phyloP scores from a whole-genome alignment of 2,329 filamentous ascomycete species.

The Talaromyces atroroseus region DNA sequence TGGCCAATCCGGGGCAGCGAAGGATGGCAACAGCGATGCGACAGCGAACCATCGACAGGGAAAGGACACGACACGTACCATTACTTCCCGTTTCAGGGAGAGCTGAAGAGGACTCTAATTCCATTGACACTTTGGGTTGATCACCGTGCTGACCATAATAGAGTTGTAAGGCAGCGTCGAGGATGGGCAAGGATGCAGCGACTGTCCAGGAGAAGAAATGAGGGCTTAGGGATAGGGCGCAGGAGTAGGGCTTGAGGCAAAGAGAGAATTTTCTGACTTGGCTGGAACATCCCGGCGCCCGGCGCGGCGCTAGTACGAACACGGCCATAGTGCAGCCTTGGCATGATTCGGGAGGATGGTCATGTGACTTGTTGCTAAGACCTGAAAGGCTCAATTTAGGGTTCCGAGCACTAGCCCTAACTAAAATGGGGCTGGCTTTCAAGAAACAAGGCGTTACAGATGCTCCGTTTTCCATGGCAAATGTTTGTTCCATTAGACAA shows the following conservation, averaged over 20 bases:
- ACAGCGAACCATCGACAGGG: neutral
- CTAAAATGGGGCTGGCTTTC: no score
- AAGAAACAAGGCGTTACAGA: no score
- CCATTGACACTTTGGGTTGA: conserved; percentile 22
- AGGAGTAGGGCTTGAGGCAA: conserved; percentile 36
- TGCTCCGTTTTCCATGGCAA: no score
- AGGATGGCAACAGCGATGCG: neutral
- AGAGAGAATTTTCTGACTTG: conserved; percentile 10
- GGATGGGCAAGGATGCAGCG: conserved; percentile 12
- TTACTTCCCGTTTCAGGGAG: conserved; percentile 27
- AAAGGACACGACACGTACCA: conserved; percentile 26
- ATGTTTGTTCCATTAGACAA: no score
- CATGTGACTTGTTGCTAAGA: no score
- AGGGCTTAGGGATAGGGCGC: conserved; percentile 46
- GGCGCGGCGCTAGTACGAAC: neutral
- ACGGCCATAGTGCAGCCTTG: neutral
- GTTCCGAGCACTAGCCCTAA: neutral
- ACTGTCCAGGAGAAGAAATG: conserved; percentile 44
- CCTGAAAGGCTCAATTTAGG: neutral
- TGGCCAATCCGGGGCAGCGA: neutral
- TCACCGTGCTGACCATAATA: conserved; percentile 30
- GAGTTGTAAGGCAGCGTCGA: conserved; percentile 19
- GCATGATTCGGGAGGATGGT: neutral
- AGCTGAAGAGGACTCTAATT: conserved; percentile 24
- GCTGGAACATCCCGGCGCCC: conserved; percentile 7